Percentiles rank a stretch among this genome's conserved stretches.
Conservation (phyloP, 805 yeast species). For the Tetrapisispora pingtungensis region DNA sequence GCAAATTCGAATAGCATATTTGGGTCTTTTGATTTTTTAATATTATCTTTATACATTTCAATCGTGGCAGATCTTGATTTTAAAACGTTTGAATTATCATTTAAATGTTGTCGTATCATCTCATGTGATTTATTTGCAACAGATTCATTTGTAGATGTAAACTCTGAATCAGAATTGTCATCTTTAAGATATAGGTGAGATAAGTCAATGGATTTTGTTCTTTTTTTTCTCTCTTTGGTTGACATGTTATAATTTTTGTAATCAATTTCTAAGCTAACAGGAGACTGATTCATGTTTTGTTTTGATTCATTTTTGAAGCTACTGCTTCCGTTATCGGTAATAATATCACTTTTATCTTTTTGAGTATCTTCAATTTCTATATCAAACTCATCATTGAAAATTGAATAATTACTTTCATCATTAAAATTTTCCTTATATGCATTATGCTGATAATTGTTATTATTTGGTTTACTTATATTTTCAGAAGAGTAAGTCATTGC, state of each 20-base stretch:
- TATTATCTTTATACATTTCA: constrained; percentile 78
- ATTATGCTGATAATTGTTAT: no score
- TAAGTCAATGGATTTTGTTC: constrained; percentile 32
- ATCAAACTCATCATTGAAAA: neutral
- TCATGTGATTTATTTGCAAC: constrained; percentile 45
- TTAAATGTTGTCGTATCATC: constrained; percentile 42
- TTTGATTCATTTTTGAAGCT: neutral
- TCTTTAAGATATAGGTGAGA: constrained; percentile 34
- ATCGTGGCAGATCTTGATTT: constrained; percentile 74
- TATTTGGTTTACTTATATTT: neutral
- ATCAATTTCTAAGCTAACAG: neutral
- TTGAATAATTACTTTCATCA: neutral
- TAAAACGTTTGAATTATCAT: constrained; percentile 41
- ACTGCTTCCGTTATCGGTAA: neutral
- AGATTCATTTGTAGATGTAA: constrained; percentile 32
- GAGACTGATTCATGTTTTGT: neutral
- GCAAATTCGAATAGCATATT: constrained; percentile 84
- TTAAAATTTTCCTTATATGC: neutral
- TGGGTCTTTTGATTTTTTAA: constrained; percentile 77
- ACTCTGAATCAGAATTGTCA: constrained; percentile 26
- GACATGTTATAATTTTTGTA: neutral
- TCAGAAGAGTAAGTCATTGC: neutral
- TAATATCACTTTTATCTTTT: neutral
- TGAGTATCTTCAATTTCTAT: neutral
- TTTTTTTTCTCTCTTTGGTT: constrained; percentile 9